These are phyloP conservation scores for Ceraceosorus guamensis DNA, from an alignment of 1,284 basidiomycete species.

Conservation along the genomic window DNA sequence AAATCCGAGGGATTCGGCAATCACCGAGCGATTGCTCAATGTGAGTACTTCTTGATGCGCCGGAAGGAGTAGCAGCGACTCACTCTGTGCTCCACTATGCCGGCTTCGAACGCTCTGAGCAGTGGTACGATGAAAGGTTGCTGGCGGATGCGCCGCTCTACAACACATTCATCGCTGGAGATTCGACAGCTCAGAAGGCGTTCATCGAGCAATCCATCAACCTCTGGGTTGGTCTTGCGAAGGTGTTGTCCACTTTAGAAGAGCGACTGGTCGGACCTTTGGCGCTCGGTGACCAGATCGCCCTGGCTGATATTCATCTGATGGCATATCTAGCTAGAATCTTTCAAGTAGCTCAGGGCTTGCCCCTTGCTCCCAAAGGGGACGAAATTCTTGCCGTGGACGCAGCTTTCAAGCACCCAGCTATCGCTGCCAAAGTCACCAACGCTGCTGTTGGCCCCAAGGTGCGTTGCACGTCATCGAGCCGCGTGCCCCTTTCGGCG, in stretches of 20 bases:
- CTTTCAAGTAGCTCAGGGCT: constrained; percentile 58
- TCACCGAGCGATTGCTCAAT: constrained; percentile 18
- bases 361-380: constrained; percentile 17
- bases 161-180: constrained; percentile 43
- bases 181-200: constrained; percentile 16
- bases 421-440: neutral
- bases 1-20: constrained; percentile 35
- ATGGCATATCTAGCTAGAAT: constrained; percentile 68
- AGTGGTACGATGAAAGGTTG: constrained; percentile 51
- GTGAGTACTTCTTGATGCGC: constrained; percentile 48
- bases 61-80: constrained; percentile 8
- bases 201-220: constrained; percentile 49
- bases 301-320: constrained; percentile 71
- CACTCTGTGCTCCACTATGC: neutral
- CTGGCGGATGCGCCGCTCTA: constrained; percentile 47
- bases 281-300: constrained; percentile 66
- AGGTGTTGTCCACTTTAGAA: constrained; percentile 54
- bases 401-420: constrained; percentile 3
- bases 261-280: constrained; percentile 65
- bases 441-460: constrained; percentile 4
- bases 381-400: constrained; percentile 49
- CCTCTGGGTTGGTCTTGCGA: constrained; percentile 54
- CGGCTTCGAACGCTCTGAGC: constrained; percentile 10
- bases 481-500: neutral
- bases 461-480: constrained; percentile 4